Percentiles rank a stretch among this genome's conserved stretches.
Conservation (phyloP, 2,329 filamentous ascomycete species). For the Penicillium decumbens region DNA sequence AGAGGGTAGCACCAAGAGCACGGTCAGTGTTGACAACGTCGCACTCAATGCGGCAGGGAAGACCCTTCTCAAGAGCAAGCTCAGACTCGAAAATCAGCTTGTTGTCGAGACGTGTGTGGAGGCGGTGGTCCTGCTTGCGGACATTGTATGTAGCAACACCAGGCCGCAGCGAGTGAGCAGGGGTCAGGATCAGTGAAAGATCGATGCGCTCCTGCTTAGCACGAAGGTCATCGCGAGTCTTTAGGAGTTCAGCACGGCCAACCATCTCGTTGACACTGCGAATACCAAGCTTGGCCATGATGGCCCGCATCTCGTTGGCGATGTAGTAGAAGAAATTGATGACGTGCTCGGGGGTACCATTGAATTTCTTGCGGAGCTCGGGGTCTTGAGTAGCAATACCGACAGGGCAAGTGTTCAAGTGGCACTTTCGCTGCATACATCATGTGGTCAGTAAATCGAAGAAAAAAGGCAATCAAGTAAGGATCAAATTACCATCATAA, state of each 20-base stretch:
- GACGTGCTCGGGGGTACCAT: constrained; percentile 87
- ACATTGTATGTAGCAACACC: constrained; percentile 97
- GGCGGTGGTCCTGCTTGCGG: constrained; percentile 91
- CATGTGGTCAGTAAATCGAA: too few relatives aligned
- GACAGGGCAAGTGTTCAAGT: constrained; percentile 75
- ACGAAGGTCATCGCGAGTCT: constrained; percentile 80
- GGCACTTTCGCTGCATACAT: constrained; percentile 19
- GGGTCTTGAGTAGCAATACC: constrained; percentile 95
- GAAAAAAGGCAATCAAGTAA: too few relatives aligned
- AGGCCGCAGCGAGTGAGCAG: constrained; percentile 90
- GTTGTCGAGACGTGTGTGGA: constrained; percentile 91
- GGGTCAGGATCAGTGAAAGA: constrained; percentile 84
- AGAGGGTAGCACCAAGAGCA: constrained; percentile 86
- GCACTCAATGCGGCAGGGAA: constrained; percentile 89
- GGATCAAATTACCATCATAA: constrained; percentile 66
- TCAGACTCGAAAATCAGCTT: constrained; percentile 96
- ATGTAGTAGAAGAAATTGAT: constrained; percentile 99
- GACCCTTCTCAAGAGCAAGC: constrained; percentile 86
- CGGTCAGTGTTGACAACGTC: constrained; percentile 96
- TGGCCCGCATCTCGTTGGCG: constrained; percentile 89
- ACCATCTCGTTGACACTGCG: constrained; percentile 98
- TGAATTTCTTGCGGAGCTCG: constrained; percentile 89
- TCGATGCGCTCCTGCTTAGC: constrained; percentile 94
- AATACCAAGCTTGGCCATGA: constrained; percentile 95
- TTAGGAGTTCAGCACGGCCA: constrained; percentile 79